Conservation (phyloP, 805 yeast species). For the Blastobotrys terrestris region DNA sequence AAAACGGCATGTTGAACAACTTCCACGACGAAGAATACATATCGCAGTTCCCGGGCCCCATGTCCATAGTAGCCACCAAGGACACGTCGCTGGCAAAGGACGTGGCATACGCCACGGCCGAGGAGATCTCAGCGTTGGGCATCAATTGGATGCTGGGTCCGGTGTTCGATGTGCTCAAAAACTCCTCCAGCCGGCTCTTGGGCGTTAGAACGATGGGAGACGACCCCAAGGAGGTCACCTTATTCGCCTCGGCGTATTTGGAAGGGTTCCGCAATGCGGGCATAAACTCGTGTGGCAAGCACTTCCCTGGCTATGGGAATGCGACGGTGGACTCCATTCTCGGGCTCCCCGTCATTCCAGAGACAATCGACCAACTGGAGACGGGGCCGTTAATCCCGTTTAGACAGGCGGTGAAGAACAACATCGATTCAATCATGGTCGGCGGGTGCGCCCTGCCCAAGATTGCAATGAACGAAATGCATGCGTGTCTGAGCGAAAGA, state of each 20-base stretch:
- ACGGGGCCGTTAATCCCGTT: constrained; percentile 48
- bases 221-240: constrained; percentile 51
- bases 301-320: constrained; percentile 62
- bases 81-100: constrained; percentile 44
- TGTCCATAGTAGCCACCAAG: constrained; percentile 56
- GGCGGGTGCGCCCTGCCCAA: constrained; percentile 63
- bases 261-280: constrained; percentile 51
- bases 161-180: constrained; percentile 54
- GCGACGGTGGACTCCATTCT: constrained; percentile 52
- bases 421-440: constrained; percentile 51
- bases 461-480: constrained; percentile 53
- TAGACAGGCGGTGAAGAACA: constrained; percentile 38
- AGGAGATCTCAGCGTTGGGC: constrained; percentile 49
- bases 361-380: constrained; percentile 46
- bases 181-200: constrained; percentile 48
- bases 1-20: constrained; percentile 57
- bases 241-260: constrained; percentile 47
- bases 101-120: constrained; percentile 48
- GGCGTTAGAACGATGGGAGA: constrained; percentile 60
- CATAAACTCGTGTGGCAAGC: constrained; percentile 50
- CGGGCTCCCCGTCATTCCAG: constrained; percentile 55
- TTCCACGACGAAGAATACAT: constrained; percentile 46
- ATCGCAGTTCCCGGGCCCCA: constrained; percentile 59
- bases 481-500: constrained; percentile 54
- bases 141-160: constrained; percentile 54